Base-by-base conservation (phyloP, 2,329 filamentous ascomycete species). In the Phialemonium atrogriseum region DNA sequence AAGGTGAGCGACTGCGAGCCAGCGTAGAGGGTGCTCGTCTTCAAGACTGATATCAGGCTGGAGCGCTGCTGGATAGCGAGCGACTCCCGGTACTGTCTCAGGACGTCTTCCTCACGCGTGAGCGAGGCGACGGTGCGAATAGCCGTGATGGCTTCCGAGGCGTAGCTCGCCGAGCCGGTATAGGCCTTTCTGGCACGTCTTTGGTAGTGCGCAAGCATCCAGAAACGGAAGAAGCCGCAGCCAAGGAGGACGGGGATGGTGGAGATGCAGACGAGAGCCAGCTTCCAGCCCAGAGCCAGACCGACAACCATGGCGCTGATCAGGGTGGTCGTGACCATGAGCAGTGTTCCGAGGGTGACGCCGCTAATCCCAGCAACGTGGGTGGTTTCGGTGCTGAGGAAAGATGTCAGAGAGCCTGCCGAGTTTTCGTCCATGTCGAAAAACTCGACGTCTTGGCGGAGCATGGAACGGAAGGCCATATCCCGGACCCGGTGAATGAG, bases 91-190 rank as follows among this genome's bases (percentile, higher is more conserved):
- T 93, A 98, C 32, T 78, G 69, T 3, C 58, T 48, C 45, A 85
- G 70, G 4, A 96, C 85, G 48, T 94, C 85, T 0, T 72, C 59
- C 59, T 98, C 91, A 8, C 89, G 76, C 0, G 88, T 94, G 26
- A 98, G 70, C 7, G 86, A 84, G 4, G 88, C 89, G 8, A 96
- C 88, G 3, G 91, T 96, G 31, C 89, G 82, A 44, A 96, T 95
- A 6, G 88, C 84, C 3, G 85, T 88, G 19, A 93, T 94, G 25
- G 88, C 88, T 57, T 98, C 91, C 27, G 88, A 91, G 9, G 91
- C 91, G 51, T 83, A 94, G 34, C 80, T 81, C 7, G 89, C 89
- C 36, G 85, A 89, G 35, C 71, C 64, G 50, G 85, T 72, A 52
- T 96, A 88, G 4, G 85, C 80, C 42, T 68, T 67, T 64, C 91